Conservation (phyloP, 495 filamentous ascomycete genomes). For the Elasticomyces elasticus region DNA sequence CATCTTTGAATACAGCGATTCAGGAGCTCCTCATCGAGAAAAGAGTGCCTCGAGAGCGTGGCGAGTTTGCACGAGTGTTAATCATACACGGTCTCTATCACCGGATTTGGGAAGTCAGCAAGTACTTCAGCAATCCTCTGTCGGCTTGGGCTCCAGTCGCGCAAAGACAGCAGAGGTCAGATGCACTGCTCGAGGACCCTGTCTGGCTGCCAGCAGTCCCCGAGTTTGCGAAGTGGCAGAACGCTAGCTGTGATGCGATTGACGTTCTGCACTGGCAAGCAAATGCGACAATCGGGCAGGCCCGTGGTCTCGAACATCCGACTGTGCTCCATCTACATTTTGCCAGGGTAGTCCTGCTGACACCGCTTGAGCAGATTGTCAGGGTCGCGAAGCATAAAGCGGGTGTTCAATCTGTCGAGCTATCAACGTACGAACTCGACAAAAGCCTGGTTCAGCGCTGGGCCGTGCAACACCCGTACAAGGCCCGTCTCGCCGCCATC, state of each 20-base stretch:
- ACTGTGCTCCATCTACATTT: conserved; percentile 45
- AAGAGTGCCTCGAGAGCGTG: conserved; percentile 31
- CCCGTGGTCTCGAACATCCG: conserved; percentile 41
- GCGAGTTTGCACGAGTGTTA: conserved; percentile 41
- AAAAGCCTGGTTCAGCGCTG: conserved; percentile 34
- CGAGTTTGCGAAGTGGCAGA: conserved; percentile 46
- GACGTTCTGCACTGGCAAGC: conserved; percentile 49
- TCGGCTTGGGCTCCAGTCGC: conserved; percentile 43
- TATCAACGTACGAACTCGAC: too few species aligned
- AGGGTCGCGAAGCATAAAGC: conserved; percentile 17
- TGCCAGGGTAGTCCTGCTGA: conserved; percentile 34
- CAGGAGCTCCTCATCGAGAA: conserved; percentile 45
- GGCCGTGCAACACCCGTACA: conserved; percentile 44
- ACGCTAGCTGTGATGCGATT: conserved; percentile 45
- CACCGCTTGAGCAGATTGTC: conserved; percentile 24
- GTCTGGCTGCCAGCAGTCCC: conserved; percentile 45
- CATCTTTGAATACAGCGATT: conserved; percentile 38
- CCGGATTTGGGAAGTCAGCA: conserved; percentile 43
- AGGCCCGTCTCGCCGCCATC: conserved; percentile 45
- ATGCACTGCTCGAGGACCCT: conserved; percentile 30
- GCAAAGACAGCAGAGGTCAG: conserved; percentile 14
- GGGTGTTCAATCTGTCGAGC: too few species aligned
- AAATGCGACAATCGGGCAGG: conserved; percentile 38
- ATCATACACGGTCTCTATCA: conserved; percentile 43
- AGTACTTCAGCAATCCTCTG: conserved; percentile 39